Evolutionary conservation across 768 basidiomycete genomes (phyloP).

Genomic region (Lactifluus hygrophoroides): DNA sequence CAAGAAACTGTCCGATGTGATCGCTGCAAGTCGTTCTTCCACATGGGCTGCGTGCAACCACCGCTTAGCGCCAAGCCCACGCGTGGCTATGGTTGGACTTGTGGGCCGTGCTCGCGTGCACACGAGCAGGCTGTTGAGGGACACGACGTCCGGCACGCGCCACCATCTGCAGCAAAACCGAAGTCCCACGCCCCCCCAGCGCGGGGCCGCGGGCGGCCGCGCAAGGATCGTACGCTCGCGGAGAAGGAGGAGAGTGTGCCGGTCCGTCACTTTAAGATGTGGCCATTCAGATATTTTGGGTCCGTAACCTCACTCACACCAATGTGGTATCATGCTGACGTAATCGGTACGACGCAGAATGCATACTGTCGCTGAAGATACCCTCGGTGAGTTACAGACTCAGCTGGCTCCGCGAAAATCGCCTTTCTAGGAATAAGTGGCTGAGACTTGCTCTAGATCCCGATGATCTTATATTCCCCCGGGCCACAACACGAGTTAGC

Average conservation of each 20-base stretch:
- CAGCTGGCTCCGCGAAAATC: neutral
- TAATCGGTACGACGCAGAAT: slow-evolving; percentile 38
- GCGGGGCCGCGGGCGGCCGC: slow-evolving; percentile 64
- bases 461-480: slow-evolving; percentile 94
- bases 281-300: slow-evolving; percentile 98
- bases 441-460: slow-evolving; percentile 49
- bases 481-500: slow-evolving; percentile 85
- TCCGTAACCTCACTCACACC: slow-evolving; percentile 40
- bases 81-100: slow-evolving; percentile 96
- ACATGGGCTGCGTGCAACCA: slow-evolving; percentile 91
- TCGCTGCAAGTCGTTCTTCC: slow-evolving; percentile 87
- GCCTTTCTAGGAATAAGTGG: neutral
- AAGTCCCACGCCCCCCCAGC: slow-evolving; percentile 69
- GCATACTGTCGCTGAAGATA: slow-evolving; percentile 88
- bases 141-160: slow-evolving; percentile 52
- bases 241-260: slow-evolving; percentile 71
- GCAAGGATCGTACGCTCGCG: slow-evolving; percentile 63
- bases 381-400: slow-evolving; percentile 52
- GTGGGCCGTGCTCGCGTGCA: slow-evolving; percentile 81
- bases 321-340: slow-evolving; percentile 19
- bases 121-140: slow-evolving; percentile 83
- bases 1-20: slow-evolving; percentile 84
- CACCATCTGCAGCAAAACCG: slow-evolving; percentile 40
- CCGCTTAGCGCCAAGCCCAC: slow-evolving; percentile 87
- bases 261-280: slow-evolving; percentile 83